These are phyloP conservation scores for Tetragonia tetragonoides DNA, from an alignment of 148 eudicot species.

Conservation along the genomic window DNA sequence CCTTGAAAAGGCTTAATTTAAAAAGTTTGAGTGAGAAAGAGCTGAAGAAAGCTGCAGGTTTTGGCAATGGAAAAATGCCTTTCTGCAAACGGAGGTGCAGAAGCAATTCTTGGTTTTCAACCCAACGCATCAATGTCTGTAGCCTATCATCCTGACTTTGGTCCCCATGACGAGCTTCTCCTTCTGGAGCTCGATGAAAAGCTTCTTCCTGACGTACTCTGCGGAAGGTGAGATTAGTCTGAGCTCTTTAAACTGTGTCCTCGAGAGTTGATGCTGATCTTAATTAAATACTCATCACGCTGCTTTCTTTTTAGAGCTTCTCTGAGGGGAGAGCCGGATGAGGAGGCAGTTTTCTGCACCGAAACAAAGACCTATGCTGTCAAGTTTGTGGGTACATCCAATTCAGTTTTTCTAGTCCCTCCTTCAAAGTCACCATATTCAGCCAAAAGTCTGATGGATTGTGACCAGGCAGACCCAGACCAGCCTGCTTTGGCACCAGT, in stretches of 20 bases:
- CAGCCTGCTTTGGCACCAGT: slow-evolving; percentile 44
- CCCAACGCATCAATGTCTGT: slow-evolving; percentile 63
- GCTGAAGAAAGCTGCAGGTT: slow-evolving; percentile 5
- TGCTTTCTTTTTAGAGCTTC: slow-evolving; percentile 48
- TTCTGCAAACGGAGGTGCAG: slow-evolving; percentile 51
- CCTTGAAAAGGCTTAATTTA: neutral
- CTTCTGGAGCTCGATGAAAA: slow-evolving; percentile 92
- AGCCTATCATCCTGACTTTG: slow-evolving; percentile 72
- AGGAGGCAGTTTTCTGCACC: slow-evolving; percentile 92
- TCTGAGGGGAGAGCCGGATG: slow-evolving; percentile 78
- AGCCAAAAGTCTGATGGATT: slow-evolving; percentile 32
- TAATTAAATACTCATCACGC: neutral
- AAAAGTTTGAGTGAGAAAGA: slow-evolving; percentile 1
- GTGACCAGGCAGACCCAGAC: slow-evolving; percentile 33
- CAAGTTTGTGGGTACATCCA: slow-evolving; percentile 90
- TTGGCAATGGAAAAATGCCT: slow-evolving; percentile 27
- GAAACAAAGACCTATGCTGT: slow-evolving; percentile 72
- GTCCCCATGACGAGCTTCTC: slow-evolving; percentile 73
- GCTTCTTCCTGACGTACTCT: slow-evolving; percentile 75
- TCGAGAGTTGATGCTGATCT: neutral
- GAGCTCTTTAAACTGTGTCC: neutral
- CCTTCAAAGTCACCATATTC: slow-evolving; percentile 39
- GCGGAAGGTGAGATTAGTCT: slow-evolving; percentile 45
- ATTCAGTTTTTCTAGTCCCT: slow-evolving; percentile 78
- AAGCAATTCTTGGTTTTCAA: slow-evolving; percentile 56